Evolutionary conservation across 495 filamentous ascomycete genomes (phyloP), one percentile per base, ranked within the genome.

Genomic region (Neurospora sp.): DNA sequence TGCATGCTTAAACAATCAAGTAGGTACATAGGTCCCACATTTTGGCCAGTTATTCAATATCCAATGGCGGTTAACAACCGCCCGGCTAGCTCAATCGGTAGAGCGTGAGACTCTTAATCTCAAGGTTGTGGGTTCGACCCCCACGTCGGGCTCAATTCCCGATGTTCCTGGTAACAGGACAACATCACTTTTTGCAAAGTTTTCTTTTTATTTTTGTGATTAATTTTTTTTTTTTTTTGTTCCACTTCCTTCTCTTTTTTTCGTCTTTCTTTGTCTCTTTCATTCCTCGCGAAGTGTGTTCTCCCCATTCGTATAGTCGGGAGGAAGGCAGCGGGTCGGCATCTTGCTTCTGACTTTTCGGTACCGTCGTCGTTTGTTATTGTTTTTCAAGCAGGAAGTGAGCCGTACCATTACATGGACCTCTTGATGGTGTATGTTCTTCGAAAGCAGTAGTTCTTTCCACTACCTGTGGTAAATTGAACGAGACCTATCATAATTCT

Each of bases 11-110:
- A 42, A 19, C 5, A 1, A 34, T 34, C 0, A 42, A 42, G 39
- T 42, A 15, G 15, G 5, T 59, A 59, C 48, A 59, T 59, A 59
- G 13, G 4, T 0, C 10, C 10, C 13, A 15, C 13, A 15, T 59
- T 8, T 11, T 59, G 11, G 5, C 4, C 5, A 13, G 21, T 28
- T 11, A 4, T 59, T 59, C 48, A 59, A 59, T 21, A 59, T 59
- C 48, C 48, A 59, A 15, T 59, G 48, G 48, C 48, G 48, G 48
- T 59, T 59, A 59, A 59, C 48, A 28, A 28, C 48, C 48, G 70
- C 70, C 70, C 70, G 77, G 87, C 86, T 90, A 90, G 87, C 88
- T 90, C 88, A 90, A 89, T 90, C 88, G 88, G 88, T 88, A 89
- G 88, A 90, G 88, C 88, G 88, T 89, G 85, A 89, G 88, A 90